Evolutionary conservation across 306 rosid genomes (phyloP).

Genomic region (Trifolium fragiferum): DNA sequence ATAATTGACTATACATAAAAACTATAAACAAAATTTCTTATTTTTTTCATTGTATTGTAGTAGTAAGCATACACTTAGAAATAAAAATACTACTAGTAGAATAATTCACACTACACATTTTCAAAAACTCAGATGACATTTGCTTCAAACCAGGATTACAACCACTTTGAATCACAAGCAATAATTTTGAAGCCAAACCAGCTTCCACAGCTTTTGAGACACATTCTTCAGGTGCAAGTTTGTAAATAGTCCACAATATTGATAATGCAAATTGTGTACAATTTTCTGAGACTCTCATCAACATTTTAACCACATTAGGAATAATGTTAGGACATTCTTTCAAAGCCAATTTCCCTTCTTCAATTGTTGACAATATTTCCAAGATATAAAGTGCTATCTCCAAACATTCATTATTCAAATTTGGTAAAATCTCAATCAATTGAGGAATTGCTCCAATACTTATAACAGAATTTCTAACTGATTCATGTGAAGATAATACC

Average conservation of each 20-base stretch:
- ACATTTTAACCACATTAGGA: constrained; percentile 59
- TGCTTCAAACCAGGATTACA: constrained; percentile 70
- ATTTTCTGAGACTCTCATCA: constrained; percentile 70
- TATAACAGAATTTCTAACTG: constrained; percentile 55
- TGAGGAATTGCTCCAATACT: constrained; percentile 64
- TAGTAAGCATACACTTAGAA: constrained; percentile 78
- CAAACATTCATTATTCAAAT: constrained; percentile 53
- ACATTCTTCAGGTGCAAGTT: constrained; percentile 69
- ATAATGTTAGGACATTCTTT: constrained; percentile 57
- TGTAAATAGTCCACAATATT: constrained; percentile 59
- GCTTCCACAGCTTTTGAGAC: constrained; percentile 66
- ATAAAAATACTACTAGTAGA: constrained; percentile 59
- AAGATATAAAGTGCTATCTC: constrained; percentile 61
- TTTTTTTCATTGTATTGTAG: constrained; percentile 76
- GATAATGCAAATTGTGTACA: constrained; percentile 71
- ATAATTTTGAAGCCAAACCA: constrained; percentile 69
- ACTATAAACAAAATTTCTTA: constrained; percentile 47
- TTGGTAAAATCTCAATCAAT: constrained; percentile 62
- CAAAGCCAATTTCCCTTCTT: constrained; percentile 63
- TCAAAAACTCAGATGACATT: constrained; percentile 67
- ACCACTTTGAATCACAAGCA: constrained; percentile 73
- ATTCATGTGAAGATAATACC: constrained; percentile 46
- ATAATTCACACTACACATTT: constrained; percentile 71
- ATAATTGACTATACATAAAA: constrained; percentile 29
- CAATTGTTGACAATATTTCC: constrained; percentile 55